These are phyloP conservation scores for Gnomoniopsis smithogilvyi DNA, from an alignment of 2,329 filamentous ascomycete species.

Conservation along the genomic window DNA sequence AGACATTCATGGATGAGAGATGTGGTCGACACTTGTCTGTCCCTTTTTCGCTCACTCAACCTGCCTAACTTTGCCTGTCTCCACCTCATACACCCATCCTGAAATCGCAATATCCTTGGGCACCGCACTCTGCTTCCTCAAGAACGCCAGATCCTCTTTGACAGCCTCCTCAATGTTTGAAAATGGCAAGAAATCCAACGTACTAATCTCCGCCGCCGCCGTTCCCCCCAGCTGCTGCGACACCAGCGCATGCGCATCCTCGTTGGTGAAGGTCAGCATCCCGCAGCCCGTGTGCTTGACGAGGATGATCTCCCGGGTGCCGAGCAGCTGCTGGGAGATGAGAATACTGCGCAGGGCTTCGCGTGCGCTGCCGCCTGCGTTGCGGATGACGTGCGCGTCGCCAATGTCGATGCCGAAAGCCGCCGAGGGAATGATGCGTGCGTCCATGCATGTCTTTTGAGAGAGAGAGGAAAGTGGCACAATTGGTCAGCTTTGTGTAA, in stretches of 20 bases:
- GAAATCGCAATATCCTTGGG: slow-evolving; percentile 58
- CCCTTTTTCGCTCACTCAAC: neutral
- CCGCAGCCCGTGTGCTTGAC: slow-evolving; percentile 75
- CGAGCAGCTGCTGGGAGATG: slow-evolving; percentile 76
- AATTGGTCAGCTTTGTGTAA: neutral
- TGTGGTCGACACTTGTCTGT: neutral
- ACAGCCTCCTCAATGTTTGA: slow-evolving; percentile 62
- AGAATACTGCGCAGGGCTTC: slow-evolving; percentile 73
- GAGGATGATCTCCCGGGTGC: slow-evolving; percentile 70
- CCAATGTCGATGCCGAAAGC: slow-evolving; percentile 70
- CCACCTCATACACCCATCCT: slow-evolving; percentile 77
- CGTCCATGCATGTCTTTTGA: slow-evolving; percentile 77
- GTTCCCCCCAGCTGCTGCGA: slow-evolving; percentile 54
- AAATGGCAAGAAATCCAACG: slow-evolving; percentile 62
- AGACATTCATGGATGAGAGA: too few relatives aligned
- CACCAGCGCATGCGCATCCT: slow-evolving; percentile 53
- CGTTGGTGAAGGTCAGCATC: slow-evolving; percentile 68
- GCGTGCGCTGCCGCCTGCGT: slow-evolving; percentile 63
- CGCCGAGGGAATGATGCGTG: slow-evolving; percentile 64
- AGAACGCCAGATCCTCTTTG: slow-evolving; percentile 59
- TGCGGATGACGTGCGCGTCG: slow-evolving; percentile 76
- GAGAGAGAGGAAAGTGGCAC: slow-evolving; percentile 16
- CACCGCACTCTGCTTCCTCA: slow-evolving; percentile 59
- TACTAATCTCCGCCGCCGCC: slow-evolving; percentile 41
- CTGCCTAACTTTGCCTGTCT: slow-evolving; percentile 54